phyloP scores from a whole-genome alignment of 2,329 filamentous ascomycete genomes.

The Xylaria sp. region DNA sequence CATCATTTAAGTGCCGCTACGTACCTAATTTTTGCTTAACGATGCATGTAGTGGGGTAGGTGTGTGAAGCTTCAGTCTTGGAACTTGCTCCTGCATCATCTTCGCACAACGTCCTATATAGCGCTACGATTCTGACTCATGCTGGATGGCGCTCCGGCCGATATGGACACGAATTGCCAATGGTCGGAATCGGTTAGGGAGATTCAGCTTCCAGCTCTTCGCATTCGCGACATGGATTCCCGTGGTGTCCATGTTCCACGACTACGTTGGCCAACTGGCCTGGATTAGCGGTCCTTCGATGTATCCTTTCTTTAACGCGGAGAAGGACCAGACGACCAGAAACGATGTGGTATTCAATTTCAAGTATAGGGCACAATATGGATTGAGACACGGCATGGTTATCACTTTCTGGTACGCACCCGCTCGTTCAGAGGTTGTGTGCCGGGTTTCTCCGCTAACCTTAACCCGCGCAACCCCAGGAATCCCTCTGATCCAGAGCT shows the following conservation, averaged over 20 bases:
- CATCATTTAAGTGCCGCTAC: no score
- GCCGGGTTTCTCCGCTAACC: slow-evolving; percentile 10
- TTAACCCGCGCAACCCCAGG: slow-evolving; percentile 44
- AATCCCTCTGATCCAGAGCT: slow-evolving; percentile 72
- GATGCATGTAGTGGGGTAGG: not conserved
- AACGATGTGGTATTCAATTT: slow-evolving; percentile 61
- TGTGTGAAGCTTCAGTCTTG: not conserved
- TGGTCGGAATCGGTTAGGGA: slow-evolving; percentile 29
- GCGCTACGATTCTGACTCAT: slow-evolving; percentile 2
- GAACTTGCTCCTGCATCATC: not conserved
- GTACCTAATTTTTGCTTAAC: no score
- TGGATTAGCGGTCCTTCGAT: slow-evolving; percentile 68
- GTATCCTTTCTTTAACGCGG: slow-evolving; percentile 75
- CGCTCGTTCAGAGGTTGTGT: slow-evolving; percentile 4
- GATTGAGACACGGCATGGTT: slow-evolving; percentile 71
- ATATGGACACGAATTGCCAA: slow-evolving; percentile 41
- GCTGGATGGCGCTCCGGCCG: slow-evolving; percentile 40
- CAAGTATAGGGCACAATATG: slow-evolving; percentile 60
- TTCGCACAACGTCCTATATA: not conserved
- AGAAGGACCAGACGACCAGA: slow-evolving; percentile 58
- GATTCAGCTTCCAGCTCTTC: slow-evolving; percentile 51
- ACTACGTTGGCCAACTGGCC: slow-evolving; percentile 61
- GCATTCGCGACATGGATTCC: slow-evolving; percentile 64
- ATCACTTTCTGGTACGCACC: slow-evolving; percentile 66
- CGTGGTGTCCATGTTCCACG: slow-evolving; percentile 62